A percentile compares a stretch with the other conserved stretches of the same genome.
phyloP scores from a whole-genome alignment of 75 land plant genomes.

The Cryptomeria japonica region DNA sequence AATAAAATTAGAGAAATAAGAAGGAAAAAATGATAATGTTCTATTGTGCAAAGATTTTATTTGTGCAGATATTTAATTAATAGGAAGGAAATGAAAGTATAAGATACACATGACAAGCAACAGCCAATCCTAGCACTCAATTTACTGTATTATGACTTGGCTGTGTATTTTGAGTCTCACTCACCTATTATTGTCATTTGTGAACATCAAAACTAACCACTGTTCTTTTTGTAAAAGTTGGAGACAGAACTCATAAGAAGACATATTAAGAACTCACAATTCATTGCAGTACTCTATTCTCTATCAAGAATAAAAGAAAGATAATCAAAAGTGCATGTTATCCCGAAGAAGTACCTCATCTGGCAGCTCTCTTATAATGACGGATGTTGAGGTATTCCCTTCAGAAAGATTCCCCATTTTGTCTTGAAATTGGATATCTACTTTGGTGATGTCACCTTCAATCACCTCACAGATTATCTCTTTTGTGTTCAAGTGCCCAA shows the following conservation, averaged over 20 bases:
- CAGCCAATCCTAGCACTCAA: constrained; percentile 5
- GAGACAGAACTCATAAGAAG: background rate
- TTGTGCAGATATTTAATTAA: background rate
- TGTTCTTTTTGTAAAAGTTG: background rate
- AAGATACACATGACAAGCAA: background rate
- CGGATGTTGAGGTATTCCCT: constrained; percentile 66
- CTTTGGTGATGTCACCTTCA: constrained; percentile 91
- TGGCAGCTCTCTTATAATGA: constrained; percentile 79
- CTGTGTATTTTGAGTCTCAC: background rate
- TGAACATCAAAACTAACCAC: background rate
- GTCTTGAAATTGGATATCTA: constrained; percentile 83
- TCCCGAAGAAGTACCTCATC: constrained; percentile 47
- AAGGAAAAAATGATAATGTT: background rate
- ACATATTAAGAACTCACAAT: background rate
- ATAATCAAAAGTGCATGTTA: background rate
- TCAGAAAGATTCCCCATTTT: constrained; percentile 88
- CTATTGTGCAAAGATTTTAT: background rate
- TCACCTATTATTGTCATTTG: background rate
- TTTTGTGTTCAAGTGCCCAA: constrained; percentile 91
- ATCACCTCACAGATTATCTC: constrained; percentile 95
- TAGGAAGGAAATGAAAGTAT: background rate
- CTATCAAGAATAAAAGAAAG: background rate
- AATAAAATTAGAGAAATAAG: background rate
- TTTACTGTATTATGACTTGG: background rate
- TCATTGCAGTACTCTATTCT: background rate